Evolutionary conservation across 2,329 filamentous ascomycete genomes (phyloP), one percentile per base, ranked within the genome.

Genomic region (Stagonosporopsis rhizophila): DNA sequence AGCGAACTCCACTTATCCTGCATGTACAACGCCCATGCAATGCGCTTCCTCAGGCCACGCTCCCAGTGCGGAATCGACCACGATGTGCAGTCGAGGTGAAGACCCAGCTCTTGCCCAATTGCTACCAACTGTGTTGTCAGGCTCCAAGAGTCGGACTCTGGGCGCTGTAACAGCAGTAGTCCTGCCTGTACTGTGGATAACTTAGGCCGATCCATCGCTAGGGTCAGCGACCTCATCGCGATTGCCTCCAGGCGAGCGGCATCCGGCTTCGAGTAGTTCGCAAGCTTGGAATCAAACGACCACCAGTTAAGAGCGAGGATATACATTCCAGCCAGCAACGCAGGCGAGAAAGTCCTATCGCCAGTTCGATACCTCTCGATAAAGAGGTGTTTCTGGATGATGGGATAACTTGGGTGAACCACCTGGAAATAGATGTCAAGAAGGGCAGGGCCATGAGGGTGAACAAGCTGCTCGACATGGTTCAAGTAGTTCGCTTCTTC

Each of bases 51-150:
- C 56, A 96, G 75, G 0, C 91, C 90, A 65, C 90, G 89, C 75
- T 96, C 92, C 92, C 92, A 96, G 0, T 83, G 83, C 25, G 92
- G 91, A 50, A 96, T 94, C 59, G 91, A 91, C 93, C 93, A 96
- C 48, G 82, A 82, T 5, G 89, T 86, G 78, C 92, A 96, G 76
- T 96, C 92, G 37, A 96, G 86, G 73, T 97, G 92, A 35, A 97
- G 80, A 42, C 93, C 93, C 2, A 97, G 83, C 74, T 96, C 92
- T 74, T 96, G 92, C 0, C 86, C 89, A 38, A 95, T 87, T 20
- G 92, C 92, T 8, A 96, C 91, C 19, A 96, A 79, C 72, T 96
- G 92, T 4, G 91, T 91, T 1, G 92, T 96, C 55, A 94, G 81
- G 1, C 90, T 89, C 86, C 92, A 94, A 48, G 92, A 89, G 67